Base-by-base conservation (phyloP, 495 filamentous ascomycete species). In the Penicillium antarcticum region DNA sequence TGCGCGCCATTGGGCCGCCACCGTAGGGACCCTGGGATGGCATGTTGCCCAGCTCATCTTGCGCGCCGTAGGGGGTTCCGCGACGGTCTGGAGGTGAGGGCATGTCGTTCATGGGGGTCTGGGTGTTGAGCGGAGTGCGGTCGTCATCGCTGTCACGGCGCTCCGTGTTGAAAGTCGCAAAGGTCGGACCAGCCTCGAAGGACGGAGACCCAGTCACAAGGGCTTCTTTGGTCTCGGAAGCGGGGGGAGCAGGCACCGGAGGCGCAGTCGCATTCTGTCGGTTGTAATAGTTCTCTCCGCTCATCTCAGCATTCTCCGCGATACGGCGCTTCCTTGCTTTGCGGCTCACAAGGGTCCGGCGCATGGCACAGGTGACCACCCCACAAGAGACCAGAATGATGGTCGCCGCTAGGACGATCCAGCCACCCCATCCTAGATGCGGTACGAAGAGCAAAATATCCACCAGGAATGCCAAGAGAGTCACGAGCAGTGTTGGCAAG, bases 401-500 rank as follows among this genome's bases (percentile, higher is more conserved):
- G 14, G 91, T 94, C 17, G 94, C 89, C 14, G 84, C 94, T 23
- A 98, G 79, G 13, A 97, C 94, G 52, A 98, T 82, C 81, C 92
- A 98, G 52, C 92, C 92, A 55, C 89, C 94, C 91, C 92, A 97
- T 60, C 83, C 79, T 68, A 96, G 66, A 71, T 97, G 94, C 31
- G 94, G 94, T 19, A 96, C 88, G 63, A 98, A 98, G 14, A 98
- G 80, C 31, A 98, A 70, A n/a, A 98, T 88, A 67, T 98, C 94
- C 52, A 97, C 84, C 45, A 98, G 75, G 70, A 98, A 97, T 17
- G 91, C 87, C 19, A 97, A 75, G 9, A 97, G 79, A 19, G 89
- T 84, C 49, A 92, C 82, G 34, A 98, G 74, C 29, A 97, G 82
- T 4, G 91, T 92, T 37, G 95, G 80, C 47, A 97, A 80, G 31